These are phyloP conservation scores for Aspergillus fischeri DNA, from an alignment of 2,329 filamentous ascomycete genomes.

Conservation along the genomic window DNA sequence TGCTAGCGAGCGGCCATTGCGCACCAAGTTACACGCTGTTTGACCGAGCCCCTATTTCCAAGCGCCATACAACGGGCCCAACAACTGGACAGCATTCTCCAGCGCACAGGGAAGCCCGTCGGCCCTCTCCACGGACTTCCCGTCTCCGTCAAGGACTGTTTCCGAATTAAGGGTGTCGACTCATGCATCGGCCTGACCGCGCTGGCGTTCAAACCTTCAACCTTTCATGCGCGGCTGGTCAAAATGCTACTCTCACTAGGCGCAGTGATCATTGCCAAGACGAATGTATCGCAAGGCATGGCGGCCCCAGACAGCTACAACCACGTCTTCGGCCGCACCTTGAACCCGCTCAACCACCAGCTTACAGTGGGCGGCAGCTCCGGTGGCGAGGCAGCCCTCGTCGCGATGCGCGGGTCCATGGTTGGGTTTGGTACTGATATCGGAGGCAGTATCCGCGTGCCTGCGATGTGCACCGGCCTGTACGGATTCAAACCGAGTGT, in stretches of 20 bases:
- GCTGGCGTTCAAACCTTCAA: conserved; percentile 57
- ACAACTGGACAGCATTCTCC: conserved; percentile 45
- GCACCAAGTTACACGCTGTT: conserved; percentile 43
- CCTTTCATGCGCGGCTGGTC: conserved; percentile 54
- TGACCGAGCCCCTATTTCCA: conserved; percentile 52
- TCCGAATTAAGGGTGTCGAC: conserved; percentile 47
- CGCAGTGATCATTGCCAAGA: conserved; percentile 66
- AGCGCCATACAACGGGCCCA: conserved; percentile 46
- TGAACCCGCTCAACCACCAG: conserved; percentile 60
- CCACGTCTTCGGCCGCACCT: conserved; percentile 57
- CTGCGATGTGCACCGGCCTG: conserved; percentile 49
- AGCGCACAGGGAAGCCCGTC: conserved; percentile 37
- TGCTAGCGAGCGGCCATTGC: conserved; percentile 47
- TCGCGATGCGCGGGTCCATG: conserved; percentile 56
- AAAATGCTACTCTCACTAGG: conserved; percentile 57
- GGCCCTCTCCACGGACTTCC: conserved; percentile 62
- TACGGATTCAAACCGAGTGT: conserved; percentile 50
- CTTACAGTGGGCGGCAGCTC: conserved; percentile 62
- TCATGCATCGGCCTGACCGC: conserved; percentile 56
- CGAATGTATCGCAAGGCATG: conserved; percentile 61
- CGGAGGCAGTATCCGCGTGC: conserved; percentile 43
- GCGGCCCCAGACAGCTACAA: conserved; percentile 56
- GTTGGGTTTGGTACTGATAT: conserved; percentile 63
- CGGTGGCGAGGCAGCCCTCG: conserved; percentile 60
- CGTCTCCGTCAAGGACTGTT: conserved; percentile 49